Conservation (phyloP, 169 alveolate genomes). For the Eimeria tenella region DNA sequence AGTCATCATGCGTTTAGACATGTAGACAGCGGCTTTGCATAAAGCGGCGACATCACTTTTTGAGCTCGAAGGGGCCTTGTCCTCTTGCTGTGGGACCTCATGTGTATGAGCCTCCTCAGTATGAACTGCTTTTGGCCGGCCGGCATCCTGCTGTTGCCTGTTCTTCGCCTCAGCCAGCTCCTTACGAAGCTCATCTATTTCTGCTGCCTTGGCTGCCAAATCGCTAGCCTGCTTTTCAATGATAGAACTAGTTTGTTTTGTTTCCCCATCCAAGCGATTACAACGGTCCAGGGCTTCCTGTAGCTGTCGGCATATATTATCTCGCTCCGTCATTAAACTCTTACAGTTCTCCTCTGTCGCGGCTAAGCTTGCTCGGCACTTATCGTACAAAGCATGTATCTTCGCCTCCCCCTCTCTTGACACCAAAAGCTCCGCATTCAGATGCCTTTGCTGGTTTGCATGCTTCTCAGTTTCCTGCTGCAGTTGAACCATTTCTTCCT, state of each 20-base stretch:
- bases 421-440: constrained; percentile 10
- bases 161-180: not conserved
- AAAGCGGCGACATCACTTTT: too few relatives aligned
- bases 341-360: not conserved
- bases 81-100: too few relatives aligned
- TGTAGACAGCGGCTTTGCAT: too few relatives aligned
- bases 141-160: too few relatives aligned
- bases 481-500: constrained; percentile 3
- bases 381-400: not conserved
- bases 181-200: not conserved
- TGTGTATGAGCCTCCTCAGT: too few relatives aligned
- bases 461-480: constrained; percentile 17
- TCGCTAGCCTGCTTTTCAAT: constrained; percentile 13
- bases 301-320: too few relatives aligned
- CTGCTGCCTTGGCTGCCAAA: not conserved
- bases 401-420: constrained; percentile 1
- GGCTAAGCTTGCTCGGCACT: not conserved
- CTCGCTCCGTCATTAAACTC: not conserved
- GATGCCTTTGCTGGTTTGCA: constrained; percentile 1
- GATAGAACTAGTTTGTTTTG: too few relatives aligned
- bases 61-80: too few relatives aligned
- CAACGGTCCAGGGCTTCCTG: too few relatives aligned
- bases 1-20: not conserved
- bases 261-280: too few relatives aligned
- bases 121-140: too few relatives aligned